Evolutionary conservation across 176 grass and related monocot species (phyloP), one percentile per base, ranked within the genome.

Genomic region (sorghum (Sorghum bicolor)): DNA sequence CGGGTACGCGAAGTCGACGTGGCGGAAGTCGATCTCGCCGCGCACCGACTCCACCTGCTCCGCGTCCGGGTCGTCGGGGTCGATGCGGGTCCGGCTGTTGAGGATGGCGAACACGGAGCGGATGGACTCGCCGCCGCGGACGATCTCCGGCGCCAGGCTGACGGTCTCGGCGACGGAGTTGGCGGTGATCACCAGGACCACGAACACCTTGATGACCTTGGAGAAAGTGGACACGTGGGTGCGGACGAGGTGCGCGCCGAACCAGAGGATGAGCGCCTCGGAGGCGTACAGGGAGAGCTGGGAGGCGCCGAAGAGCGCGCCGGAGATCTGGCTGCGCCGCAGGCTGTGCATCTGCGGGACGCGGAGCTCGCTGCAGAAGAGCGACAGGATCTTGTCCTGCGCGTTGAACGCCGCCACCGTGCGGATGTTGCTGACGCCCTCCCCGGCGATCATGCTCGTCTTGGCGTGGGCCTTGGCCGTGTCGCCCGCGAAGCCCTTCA

Each of bases 121-220:
- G 66, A 97, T 90, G 37, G 92, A 97, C 83, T 97, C 92, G n/a
- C 94, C 94, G 20, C 94, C 94, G 5, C 92, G 94, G 26, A 97
- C 70, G 37, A 94, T 97, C 84, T 97, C 94, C 1, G 94, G 92
- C 0, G 94, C 92, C 0, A 97, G 89, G 80, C 92, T 94, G 45
- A 97, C 90, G 0, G 94, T 97, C 90, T 97, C 94, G 28, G 94
- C 94, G 8, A 97, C 92, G 9, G 94, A 92, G 90, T 97, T 94
- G 38, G 94, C 94, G 19, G 92, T 97, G 80, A 97, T 86, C 64
- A 97, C 94, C 62, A 97, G 90, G 40, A 97, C 90, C 29, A 97
- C 90, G 53, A 97, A 97, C n/a, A 97, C 94, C 83, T 97, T 92
- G 87, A 97, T 94, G 37, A 97, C 94, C 88, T 87, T 92, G 72